Evolutionary conservation across 2,329 filamentous ascomycete species (phyloP), one percentile per base, ranked within the genome.

Genomic region (Fusarium dimerum): DNA sequence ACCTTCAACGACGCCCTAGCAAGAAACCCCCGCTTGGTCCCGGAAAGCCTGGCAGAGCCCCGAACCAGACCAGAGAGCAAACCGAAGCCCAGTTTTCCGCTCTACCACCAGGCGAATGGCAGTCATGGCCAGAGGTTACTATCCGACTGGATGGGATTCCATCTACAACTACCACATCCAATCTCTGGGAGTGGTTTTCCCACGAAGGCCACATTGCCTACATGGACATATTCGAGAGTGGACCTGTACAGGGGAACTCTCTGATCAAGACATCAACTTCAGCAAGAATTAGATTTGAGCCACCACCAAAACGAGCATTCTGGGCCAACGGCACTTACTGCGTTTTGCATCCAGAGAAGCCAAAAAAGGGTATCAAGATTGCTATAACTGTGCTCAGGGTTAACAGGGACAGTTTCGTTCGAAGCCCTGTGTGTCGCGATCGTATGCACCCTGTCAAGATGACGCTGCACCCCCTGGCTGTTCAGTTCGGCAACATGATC

Each of bases 401-500:
- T 2, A 11, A 36, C 5, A 60, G 60, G 2, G 15, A 51, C 12
- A 40, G 51, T 2, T 66, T 55, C 49, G 18, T 64, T 9, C 46
- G 45, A 40, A 66, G 60, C 18, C 61, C 55, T 1, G 48, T 63
- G 20, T 54, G 48, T 15, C 41, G 44, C 10, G 59, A 60, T 5
- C 56, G 62, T 6, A 44, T 38, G 6, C 71, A 73, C 41, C 68
- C 70, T 2, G 53, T 65, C 18, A 65, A 64, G 17, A 69, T 81
- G 68, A 73, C 65, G 15, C 56, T 85, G 2, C 62, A 68, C 2
- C 73, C 80, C 3, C 61, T 66, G 2, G 73, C 71, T 0, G 63
- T 92, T 2, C 78, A 84, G 16, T 87, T 92, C 59, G 88, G 89
- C 0, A 74, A 84, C 40, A 77, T 84, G 71, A 61, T 78, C 2